Base-by-base conservation (phyloP, 306 rosid species). In the Rubus idaeus region DNA sequence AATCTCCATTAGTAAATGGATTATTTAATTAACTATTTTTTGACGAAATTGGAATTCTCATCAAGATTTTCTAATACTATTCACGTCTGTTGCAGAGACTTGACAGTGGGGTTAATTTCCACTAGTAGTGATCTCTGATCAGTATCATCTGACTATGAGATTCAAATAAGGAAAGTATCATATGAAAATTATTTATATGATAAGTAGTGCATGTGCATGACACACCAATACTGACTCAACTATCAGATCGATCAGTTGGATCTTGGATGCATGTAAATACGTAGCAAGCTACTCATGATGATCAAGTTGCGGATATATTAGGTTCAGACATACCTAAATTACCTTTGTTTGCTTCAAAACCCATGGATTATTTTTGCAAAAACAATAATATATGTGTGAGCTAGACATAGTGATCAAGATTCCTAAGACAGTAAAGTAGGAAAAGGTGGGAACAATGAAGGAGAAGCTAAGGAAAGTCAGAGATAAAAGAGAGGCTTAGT, bases 341-440 rank as follows among this genome's bases (percentile, higher is more conserved):
- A 53, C 17, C 58, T 53, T 53, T 51, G 3, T 63, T 3, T 63
- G 68, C 21, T 37, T 63, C 68, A 14, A 63, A 62, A 60, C 39
- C 40, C 40, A 60, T 23, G 3, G 10, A 11, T 60, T 52, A 61
- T 50, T 30, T 12, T 37, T 62, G 68, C 45, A 62, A 18, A 35
- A 30, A 37, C 13, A 62, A 30, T 6, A 35, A 35, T 35, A 13
- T 42, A 42, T 42, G 46, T 42, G 46, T 30, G 35, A 30, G 45
- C 2, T 13, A 58, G 40, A 10, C 40, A 12, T 58, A 21, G 40
- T 37, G 20, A 20, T 79, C 68, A 23, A 42, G 55, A 57, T 73
- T 69, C 57, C 60, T 71, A 30, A 83, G 86, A 86, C 85, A 86
- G 84, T 67, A 84, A 82, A 77, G 89, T 75, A 47, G 50, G 71